These are phyloP conservation scores for Lentinula detonsa DNA, from an alignment of 768 basidiomycete species.

Conservation along the genomic window DNA sequence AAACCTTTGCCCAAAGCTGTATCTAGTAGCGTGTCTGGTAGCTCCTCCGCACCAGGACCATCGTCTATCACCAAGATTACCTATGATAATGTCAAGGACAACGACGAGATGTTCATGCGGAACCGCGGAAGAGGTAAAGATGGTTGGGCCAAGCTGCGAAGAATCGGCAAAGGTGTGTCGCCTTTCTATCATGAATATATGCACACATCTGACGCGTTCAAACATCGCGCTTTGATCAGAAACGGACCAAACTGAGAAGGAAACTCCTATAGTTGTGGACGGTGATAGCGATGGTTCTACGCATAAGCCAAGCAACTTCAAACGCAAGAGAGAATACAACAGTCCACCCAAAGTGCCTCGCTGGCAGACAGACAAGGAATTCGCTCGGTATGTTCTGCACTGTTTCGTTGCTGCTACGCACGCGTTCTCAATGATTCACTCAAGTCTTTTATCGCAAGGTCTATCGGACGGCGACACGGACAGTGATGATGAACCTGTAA, in stretches of 20 bases:
- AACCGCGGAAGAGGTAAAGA: conserved; percentile 52
- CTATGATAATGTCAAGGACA: conserved; percentile 37
- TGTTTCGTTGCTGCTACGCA: neutral
- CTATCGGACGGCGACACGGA: conserved; percentile 22
- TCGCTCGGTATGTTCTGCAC: conserved; percentile 32
- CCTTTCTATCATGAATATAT: no score
- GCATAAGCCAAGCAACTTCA: conserved; percentile 20
- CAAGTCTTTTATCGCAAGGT: conserved; percentile 34
- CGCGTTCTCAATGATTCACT: neutral
- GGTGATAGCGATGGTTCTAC: conserved; percentile 27
- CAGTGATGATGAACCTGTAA: conserved; percentile 41
- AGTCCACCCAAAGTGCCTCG: conserved; percentile 16
- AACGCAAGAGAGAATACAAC: conserved; percentile 31
- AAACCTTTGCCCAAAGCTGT: conserved; percentile 31
- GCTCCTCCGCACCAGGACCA: conserved; percentile 12
- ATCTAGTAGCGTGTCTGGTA: conserved; percentile 7
- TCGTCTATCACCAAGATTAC: conserved; percentile 13
- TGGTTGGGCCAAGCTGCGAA: conserved; percentile 56
- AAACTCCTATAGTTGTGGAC: conserved; percentile 9
- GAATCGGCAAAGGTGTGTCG: conserved; percentile 47
- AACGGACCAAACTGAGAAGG: conserved; percentile 7
- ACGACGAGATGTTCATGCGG: conserved; percentile 65
- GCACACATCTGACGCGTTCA: neutral
- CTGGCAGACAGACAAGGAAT: conserved; percentile 37
- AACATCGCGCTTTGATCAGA: neutral